phyloP scores from a whole-genome alignment of 192 early-diverging fungal genomes.

The Podila horticola region DNA sequence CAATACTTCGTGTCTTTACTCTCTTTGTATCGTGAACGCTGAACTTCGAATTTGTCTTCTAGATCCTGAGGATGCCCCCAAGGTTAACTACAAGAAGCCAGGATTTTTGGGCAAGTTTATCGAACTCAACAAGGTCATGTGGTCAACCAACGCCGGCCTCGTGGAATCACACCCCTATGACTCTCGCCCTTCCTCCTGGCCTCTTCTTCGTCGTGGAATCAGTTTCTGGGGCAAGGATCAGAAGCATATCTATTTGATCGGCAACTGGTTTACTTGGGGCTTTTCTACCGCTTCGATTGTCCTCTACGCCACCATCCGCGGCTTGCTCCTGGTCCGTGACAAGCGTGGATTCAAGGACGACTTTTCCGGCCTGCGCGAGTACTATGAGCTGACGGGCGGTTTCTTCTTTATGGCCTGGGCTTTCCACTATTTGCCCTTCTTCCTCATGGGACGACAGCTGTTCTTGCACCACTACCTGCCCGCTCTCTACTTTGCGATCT shows the following conservation, averaged over 20 bases:
- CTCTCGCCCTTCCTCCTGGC: slow-evolving; percentile 90
- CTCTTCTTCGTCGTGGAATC: slow-evolving; percentile 86
- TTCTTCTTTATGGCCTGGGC: slow-evolving; percentile 83
- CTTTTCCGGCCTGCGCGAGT: slow-evolving; percentile 52
- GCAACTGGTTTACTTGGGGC: slow-evolving; percentile 92
- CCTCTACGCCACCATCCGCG: slow-evolving; percentile 67
- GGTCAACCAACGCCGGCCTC: slow-evolving; percentile 85
- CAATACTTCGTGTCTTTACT: background rate
- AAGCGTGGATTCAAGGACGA: slow-evolving; percentile 63
- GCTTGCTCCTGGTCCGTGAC: slow-evolving; percentile 63
- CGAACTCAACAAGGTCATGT: slow-evolving; percentile 92
- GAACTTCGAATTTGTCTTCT: background rate
- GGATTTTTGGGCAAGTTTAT: slow-evolving; percentile 88
- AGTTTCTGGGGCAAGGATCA: slow-evolving; percentile 82
- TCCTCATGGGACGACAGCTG: slow-evolving; percentile 88
- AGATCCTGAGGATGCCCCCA: slow-evolving; percentile 67
- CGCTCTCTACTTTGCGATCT: slow-evolving; percentile 87
- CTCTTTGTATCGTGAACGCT: background rate
- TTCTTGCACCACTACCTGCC: slow-evolving; percentile 98
- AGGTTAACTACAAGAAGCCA: slow-evolving; percentile 69
- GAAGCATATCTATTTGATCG: slow-evolving; percentile 89
- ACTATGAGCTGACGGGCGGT: slow-evolving; percentile 66
- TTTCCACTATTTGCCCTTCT: slow-evolving; percentile 90
- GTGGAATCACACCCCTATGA: slow-evolving; percentile 94
- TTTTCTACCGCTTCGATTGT: slow-evolving; percentile 67